A percentile compares a stretch with the other conserved stretches of the same genome.
phyloP scores from a whole-genome alignment of 2,329 filamentous ascomycete genomes.

The Microascus cirrosus region DNA sequence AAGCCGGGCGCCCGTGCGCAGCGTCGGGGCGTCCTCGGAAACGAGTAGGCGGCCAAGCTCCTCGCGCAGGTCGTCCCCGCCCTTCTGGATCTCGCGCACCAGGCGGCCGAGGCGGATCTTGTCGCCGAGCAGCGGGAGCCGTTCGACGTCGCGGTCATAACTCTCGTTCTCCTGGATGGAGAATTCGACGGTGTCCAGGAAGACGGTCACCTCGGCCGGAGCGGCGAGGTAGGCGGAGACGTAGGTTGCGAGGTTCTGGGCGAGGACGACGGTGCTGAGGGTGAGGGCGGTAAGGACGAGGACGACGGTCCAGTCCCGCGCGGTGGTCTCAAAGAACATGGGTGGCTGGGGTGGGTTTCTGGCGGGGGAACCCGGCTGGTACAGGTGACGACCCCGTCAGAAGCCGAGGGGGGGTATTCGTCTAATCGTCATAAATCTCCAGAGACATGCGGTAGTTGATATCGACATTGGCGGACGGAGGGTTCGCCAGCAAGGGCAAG shows the following conservation, averaged over 20 bases:
- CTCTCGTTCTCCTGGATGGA: slow-evolving; percentile 54
- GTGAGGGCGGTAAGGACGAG: slow-evolving; percentile 46
- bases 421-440: not conserved
- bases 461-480: not conserved
- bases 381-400: not conserved
- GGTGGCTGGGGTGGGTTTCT: not conserved
- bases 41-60: slow-evolving; percentile 42
- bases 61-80: slow-evolving; percentile 49
- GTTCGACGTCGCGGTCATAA: slow-evolving; percentile 48
- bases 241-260: slow-evolving; percentile 39
- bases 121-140: slow-evolving; percentile 48
- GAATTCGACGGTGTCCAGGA: slow-evolving; percentile 49
- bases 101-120: slow-evolving; percentile 47
- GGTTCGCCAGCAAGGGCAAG: not conserved
- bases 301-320: slow-evolving; percentile 45
- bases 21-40: slow-evolving; percentile 27
- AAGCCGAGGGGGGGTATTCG: not conserved
- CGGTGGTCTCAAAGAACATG: slow-evolving; percentile 27
- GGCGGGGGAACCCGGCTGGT: not conserved
- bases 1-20: slow-evolving; percentile 38
- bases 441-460: not conserved
- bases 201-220: slow-evolving; percentile 43
- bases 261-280: slow-evolving; percentile 42
- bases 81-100: slow-evolving; percentile 50
- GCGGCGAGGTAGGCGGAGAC: slow-evolving; percentile 45